Percentiles rank a stretch among this genome's conserved stretches.
phyloP scores from a whole-genome alignment of 179 eudicot species.

The Gypsophila paniculata region DNA sequence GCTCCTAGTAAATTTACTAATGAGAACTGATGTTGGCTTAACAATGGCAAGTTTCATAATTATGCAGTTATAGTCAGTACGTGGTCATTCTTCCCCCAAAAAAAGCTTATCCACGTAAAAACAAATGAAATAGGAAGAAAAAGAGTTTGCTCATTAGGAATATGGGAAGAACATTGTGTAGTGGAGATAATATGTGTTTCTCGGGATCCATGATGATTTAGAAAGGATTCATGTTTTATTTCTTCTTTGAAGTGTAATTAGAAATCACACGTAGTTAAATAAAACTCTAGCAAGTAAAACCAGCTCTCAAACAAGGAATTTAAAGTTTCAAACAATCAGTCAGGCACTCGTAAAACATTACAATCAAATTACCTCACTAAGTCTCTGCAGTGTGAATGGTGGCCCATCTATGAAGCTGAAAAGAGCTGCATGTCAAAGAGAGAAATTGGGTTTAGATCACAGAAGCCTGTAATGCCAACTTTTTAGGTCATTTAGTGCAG shows the following conservation, averaged over 20 bases:
- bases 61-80: not conserved
- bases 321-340: not conserved
- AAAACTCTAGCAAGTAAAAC: not conserved
- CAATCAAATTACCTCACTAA: conserved; percentile 64
- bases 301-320: not conserved
- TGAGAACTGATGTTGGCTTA: not conserved
- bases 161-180: not conserved
- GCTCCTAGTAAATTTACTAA: too few relatives aligned
- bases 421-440: conserved; percentile 52
- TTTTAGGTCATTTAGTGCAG: not conserved
- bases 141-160: not conserved
- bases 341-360: conserved; percentile 5
- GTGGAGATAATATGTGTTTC: too few relatives aligned
- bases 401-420: conserved; percentile 75
- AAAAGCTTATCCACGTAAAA: not conserved
- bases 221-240: too few relatives aligned
- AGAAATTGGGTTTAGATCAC: conserved; percentile 3
- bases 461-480: not conserved
- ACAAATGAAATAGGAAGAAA: not conserved
- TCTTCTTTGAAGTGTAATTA: not conserved
- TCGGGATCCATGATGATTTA: too few relatives aligned
- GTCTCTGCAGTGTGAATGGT: conserved; percentile 88
- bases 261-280: not conserved
- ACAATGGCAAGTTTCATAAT: not conserved
- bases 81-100: not conserved